These are phyloP conservation scores for Suhomyces canberraensis DNA, from an alignment of 805 yeast genomes.

Conservation along the genomic window DNA sequence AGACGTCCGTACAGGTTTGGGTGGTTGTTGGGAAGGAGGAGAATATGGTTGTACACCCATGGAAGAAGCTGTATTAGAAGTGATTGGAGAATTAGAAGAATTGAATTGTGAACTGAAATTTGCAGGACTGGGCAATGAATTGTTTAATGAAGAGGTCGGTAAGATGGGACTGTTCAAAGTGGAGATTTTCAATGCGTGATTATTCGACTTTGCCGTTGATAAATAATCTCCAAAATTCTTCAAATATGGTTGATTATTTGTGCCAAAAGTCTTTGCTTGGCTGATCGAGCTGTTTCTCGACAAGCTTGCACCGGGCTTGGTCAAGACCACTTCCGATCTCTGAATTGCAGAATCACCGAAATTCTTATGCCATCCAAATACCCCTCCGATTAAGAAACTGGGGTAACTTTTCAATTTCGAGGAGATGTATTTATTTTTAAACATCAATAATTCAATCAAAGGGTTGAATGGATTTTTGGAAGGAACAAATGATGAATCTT, in stretches of 20 bases:
- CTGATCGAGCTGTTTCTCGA: constrained; percentile 11
- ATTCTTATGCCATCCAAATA: constrained; percentile 28
- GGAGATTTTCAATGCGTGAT: too few species aligned
- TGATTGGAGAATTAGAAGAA: neutral
- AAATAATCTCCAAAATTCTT: constrained; percentile 27
- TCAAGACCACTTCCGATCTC: constrained; percentile 13
- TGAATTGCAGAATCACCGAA: constrained; percentile 26
- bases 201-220: constrained; percentile 22
- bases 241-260: constrained; percentile 21
- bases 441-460: constrained; percentile 38
- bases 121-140: neutral
- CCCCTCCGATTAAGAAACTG: constrained; percentile 35
- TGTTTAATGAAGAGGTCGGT: constrained; percentile 8
- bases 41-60: neutral
- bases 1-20: constrained; percentile 1
- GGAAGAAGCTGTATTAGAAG: neutral
- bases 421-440: constrained; percentile 30
- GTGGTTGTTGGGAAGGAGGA: constrained; percentile 1
- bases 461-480: constrained; percentile 53
- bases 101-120: too few species aligned
- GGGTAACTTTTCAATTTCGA: constrained; percentile 33
- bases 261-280: neutral
- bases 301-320: constrained; percentile 18
- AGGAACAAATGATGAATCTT: constrained; percentile 39
- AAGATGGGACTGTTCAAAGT: constrained; percentile 16